Base-by-base conservation (phyloP, 2,329 filamentous ascomycete species). In the Diaporthe vexans region DNA sequence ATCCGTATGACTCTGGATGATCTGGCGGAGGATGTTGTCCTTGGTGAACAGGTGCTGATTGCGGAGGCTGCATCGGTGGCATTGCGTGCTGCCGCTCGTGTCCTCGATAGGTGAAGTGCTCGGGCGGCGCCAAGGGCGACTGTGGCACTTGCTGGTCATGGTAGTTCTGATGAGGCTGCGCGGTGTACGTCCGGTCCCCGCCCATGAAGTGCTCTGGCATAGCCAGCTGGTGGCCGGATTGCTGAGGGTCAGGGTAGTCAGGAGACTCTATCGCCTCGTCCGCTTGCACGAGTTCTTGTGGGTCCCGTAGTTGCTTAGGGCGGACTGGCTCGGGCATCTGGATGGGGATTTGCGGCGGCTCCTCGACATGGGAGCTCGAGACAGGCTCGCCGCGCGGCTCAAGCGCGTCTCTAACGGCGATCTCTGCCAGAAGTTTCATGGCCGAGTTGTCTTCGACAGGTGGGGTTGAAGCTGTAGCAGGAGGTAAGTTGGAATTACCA, bases 401-500 rank as follows among this genome's bases (percentile, higher is more conserved):
- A 35, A 59, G 17, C 17, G 35, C 51, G 17, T 51, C 51, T 35
- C 24, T 48, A 19, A 69, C 40, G 21, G 68, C 74, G 21, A 74
- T 17, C 6, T 75, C 74, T 24, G 74, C 72, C 56, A 76, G 26
- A 52, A 74, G n/a, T 11, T 58, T 61, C 52, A 63, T 65, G 6
- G 68, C 73, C 11, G 63, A 46, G 21, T 29, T 19, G 51, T 75
- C 63, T 26, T 74, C 68, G 46, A 35, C 40, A 57, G 75, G 57
- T 19, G 74, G 73, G 19, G 77, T 77, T 46, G 77, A 68, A 35
- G 76, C 29, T 24, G 70, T 68, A n/a, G 74, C 72, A 17, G 79
- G 77, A 10, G 78, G 75, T 9, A 83, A 76, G 13, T 81, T 78
- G n/a, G 78, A 79, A 56, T 79, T 79, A 4, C 81, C 83, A 69